phyloP scores from a whole-genome alignment of 495 filamentous ascomycete species.

The Zalerion maritima region DNA sequence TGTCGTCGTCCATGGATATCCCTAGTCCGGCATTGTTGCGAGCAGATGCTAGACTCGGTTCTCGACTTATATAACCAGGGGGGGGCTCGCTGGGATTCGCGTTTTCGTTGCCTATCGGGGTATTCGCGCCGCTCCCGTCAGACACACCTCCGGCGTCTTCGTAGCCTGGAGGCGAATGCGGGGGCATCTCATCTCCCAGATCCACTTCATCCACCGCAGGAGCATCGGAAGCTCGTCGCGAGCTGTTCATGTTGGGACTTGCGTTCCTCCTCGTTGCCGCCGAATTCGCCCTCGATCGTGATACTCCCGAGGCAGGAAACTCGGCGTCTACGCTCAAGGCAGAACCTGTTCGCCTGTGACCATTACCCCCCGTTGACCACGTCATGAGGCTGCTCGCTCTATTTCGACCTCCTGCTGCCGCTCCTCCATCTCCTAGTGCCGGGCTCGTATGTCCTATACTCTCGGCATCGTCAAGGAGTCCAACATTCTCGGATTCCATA shows the following conservation, averaged over 20 bases:
- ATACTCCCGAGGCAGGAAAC: slow-evolving; percentile 12
- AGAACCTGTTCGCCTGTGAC: slow-evolving; percentile 28
- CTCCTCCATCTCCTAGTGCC: slow-evolving; percentile 9
- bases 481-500: slow-evolving; percentile 57
- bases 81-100: slow-evolving; percentile 29
- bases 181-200: slow-evolving; percentile 35
- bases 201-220: slow-evolving; percentile 28
- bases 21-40: too few species aligned
- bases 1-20: too few species aligned
- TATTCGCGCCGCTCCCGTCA: too few species aligned
- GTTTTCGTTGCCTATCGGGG: slow-evolving; percentile 18
- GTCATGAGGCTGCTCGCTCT: too few species aligned
- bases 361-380: too few species aligned
- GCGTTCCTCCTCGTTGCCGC: slow-evolving; percentile 18
- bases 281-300: slow-evolving; percentile 16
- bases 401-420: slow-evolving; percentile 3
- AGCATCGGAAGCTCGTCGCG: slow-evolving; percentile 23
- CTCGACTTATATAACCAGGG: slow-evolving; percentile 34
- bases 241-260: slow-evolving; percentile 6
- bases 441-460: slow-evolving; percentile 33
- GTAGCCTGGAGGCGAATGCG: slow-evolving; percentile 31
- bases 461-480: slow-evolving; percentile 57
- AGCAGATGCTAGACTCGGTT: too few species aligned
- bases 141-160: too few species aligned
- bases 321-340: slow-evolving; percentile 32